Conservation (phyloP, 495 filamentous ascomycete species). For the Penicillium daleae region DNA sequence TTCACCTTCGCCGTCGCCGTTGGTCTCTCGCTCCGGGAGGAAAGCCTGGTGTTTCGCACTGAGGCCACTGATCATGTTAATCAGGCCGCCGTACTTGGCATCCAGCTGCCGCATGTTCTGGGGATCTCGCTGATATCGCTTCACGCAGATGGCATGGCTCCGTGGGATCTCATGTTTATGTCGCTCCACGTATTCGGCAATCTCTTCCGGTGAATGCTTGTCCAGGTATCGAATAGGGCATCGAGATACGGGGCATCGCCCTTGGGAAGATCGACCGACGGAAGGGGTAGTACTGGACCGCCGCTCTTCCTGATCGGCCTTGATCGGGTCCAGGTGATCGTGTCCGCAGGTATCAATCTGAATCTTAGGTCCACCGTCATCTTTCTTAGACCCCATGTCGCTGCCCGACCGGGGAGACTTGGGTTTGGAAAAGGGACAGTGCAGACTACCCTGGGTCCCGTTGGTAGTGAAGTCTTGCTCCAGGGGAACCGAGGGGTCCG, state of each 20-base stretch:
- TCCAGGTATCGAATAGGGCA: slow-evolving; percentile 90
- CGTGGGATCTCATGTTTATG: slow-evolving; percentile 92
- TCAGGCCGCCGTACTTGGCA: slow-evolving; percentile 86
- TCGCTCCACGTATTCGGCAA: slow-evolving; percentile 84
- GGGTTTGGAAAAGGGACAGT: slow-evolving; percentile 52
- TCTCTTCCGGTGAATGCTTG: slow-evolving; percentile 87
- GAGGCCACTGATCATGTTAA: slow-evolving; percentile 87
- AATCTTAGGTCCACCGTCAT: slow-evolving; percentile 32
- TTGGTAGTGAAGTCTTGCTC: slow-evolving; percentile 54
- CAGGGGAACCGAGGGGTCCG: slow-evolving; percentile 36
- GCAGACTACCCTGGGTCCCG: slow-evolving; percentile 46
- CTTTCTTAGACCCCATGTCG: slow-evolving; percentile 29
- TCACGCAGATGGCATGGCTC: slow-evolving; percentile 88
- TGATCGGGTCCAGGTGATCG: slow-evolving; percentile 49
- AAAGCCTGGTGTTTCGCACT: slow-evolving; percentile 81
- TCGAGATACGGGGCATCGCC: slow-evolving; percentile 78
- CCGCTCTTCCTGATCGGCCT: slow-evolving; percentile 46
- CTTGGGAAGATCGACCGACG: slow-evolving; percentile 49
- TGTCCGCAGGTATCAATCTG: slow-evolving; percentile 41
- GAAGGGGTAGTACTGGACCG: slow-evolving; percentile 47
- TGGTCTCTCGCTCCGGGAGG: slow-evolving; percentile 65
- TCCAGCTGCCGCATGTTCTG: slow-evolving; percentile 82
- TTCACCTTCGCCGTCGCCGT: slow-evolving; percentile 30
- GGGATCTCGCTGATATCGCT: slow-evolving; percentile 81
- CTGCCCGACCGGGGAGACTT: slow-evolving; percentile 34